These are phyloP conservation scores for Endoconidiophora laricicola DNA, from an alignment of 2,329 filamentous ascomycete species.

Conservation along the genomic window DNA sequence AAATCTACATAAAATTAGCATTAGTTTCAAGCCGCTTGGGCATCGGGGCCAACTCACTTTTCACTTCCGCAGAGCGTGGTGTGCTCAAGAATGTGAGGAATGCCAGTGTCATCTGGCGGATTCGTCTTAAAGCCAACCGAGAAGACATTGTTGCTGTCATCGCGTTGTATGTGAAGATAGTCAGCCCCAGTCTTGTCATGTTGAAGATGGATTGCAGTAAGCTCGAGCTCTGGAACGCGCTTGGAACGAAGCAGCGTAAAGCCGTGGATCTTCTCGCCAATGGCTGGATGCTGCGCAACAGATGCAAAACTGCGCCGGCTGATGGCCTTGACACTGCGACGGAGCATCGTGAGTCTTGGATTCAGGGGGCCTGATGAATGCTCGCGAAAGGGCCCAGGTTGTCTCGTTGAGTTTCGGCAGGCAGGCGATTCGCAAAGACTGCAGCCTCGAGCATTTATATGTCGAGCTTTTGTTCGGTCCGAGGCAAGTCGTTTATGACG, in stretches of 20 bases:
- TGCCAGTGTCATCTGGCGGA: conserved; percentile 85
- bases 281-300: conserved; percentile 33
- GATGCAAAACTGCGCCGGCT: conserved; percentile 11
- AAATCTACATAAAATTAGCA: conserved; percentile 39
- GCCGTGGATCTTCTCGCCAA: conserved; percentile 77
- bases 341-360: conserved; percentile 7
- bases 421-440: no score
- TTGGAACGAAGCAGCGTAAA: conserved; percentile 83
- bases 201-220: conserved; percentile 77
- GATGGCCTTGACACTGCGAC: conserved; percentile 9
- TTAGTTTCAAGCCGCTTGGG: neutral
- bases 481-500: neutral
- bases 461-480: neutral
- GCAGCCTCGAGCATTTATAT: no score
- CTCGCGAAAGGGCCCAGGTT: neutral
- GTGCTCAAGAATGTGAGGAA: conserved; percentile 95
- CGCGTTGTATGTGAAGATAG: conserved; percentile 84
- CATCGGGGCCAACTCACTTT: conserved; percentile 39
- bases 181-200: conserved; percentile 94
- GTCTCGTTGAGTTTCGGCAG: no score
- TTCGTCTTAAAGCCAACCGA: conserved; percentile 99
- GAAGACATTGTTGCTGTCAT: conserved; percentile 98
- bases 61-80: conserved; percentile 90
- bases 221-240: conserved; percentile 82
- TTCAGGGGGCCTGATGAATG: neutral